Conservation (phyloP, 192 early-diverging fungal species). For the Coemansia javaensis region DNA sequence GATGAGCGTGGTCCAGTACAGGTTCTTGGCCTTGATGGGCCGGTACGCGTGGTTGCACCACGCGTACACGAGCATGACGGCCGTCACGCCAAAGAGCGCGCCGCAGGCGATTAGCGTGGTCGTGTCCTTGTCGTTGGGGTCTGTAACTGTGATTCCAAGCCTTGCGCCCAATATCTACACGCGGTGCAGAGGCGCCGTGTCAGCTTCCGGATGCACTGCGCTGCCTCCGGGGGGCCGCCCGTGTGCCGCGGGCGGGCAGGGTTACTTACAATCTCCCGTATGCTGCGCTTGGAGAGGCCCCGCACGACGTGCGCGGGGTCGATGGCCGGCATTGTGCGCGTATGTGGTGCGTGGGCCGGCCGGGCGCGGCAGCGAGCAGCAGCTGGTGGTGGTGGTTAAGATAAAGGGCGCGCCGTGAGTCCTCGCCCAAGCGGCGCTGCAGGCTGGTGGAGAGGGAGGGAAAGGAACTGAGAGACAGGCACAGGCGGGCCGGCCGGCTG, state of each 20-base stretch:
- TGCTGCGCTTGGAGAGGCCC: not conserved
- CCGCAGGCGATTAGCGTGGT: constrained; percentile 7
- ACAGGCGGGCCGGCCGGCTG: no score
- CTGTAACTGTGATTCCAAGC: not conserved
- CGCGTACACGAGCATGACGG: constrained; percentile 21
- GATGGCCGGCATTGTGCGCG: not conserved
- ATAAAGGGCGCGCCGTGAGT: no score
- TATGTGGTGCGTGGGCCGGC: not conserved
- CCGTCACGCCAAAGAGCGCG: constrained; percentile 21
- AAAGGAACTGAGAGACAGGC: no score
- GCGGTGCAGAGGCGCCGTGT: not conserved
- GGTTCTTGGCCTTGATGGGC: constrained; percentile 42
- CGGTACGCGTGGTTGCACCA: constrained; percentile 37
- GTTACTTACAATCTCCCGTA: not conserved
- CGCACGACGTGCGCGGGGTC: not conserved
- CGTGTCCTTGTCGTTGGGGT: constrained; percentile 11
- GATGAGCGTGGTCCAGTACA: constrained; percentile 23
- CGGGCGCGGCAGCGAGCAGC: not conserved
- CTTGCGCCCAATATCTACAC: constrained; percentile 3
- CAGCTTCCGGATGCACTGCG: not conserved
- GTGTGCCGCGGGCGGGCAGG: not conserved
- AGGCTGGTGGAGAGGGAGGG: no score
- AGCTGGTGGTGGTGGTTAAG: constrained; percentile 2
- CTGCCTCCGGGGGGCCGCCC: no score
- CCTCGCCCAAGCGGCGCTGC: no score